Base-by-base conservation (phyloP, 352 stramenopile genomes). In the Phytophthora foliorum region DNA sequence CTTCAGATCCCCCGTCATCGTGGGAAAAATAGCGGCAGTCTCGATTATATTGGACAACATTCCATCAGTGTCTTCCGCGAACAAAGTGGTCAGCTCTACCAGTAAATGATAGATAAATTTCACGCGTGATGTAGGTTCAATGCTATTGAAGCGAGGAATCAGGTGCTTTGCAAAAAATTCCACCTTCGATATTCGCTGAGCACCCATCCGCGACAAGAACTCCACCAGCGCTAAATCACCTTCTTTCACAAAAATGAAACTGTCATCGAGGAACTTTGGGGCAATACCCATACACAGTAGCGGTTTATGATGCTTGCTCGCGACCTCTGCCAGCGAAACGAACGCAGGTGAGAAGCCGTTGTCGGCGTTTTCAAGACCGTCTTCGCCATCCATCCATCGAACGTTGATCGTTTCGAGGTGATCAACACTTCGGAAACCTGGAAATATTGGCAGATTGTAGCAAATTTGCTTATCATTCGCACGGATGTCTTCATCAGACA, bases 21-120 rank as follows among this genome's bases (percentile, higher is more conserved):
- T 79, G 13, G 83, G 81, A 48, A 91, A 91, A 46, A 93, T 88
- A n/a, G 60, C 53, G n/a, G 76, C 62, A 31, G 48, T 80, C 48
- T 90, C 79, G 3, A 91, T 32, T 45, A 85, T 67, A 31, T 58
- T 72, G 45, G 66, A 64, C 24, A 91, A 58, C 32, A 70, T 76
- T 17, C 77, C 79, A 11, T 87, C 67, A 32, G 51, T 27, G 41
- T 89, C 83, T 36, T 89, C 63, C 0, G 65, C 58, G 22, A 91
- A 29, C 34, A 89, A 62, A 4, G 41, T 34, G 31, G 57, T 60
- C 54, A 89, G 34, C 64, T 91, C 79, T 38, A 63, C 48, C 54
- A 91, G 45, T 34, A 91, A 54, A 24, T 82, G 41, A 25, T 64
- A 81, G n/a, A 82, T 61, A 56, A 86, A 83, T 21, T 74, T 76